Base-by-base conservation (phyloP, 2,329 filamentous ascomycete species). In the Scedosporium boydii region DNA sequence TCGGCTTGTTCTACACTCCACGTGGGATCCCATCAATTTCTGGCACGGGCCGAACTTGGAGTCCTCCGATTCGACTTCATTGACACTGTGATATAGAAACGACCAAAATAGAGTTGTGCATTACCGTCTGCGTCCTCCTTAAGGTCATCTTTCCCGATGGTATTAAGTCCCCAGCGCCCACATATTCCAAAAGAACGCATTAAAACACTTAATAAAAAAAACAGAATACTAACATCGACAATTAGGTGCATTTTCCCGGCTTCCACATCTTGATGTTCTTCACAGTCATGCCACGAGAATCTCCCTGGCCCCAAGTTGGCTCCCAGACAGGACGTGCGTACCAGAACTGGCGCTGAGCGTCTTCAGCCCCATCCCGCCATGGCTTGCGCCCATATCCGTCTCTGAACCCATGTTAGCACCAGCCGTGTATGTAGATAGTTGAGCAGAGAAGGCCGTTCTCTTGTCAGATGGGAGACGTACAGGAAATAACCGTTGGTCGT, bases 401-500 rank as follows among this genome's bases (percentile, higher is more conserved):
- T 60, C 73, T 76, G 61, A 53, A 26, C 23, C 58, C 18, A 41
- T 7, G 44, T 48, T 48, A 23, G 44, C n/a, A 3, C 21, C 3
- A 7, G 16, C 16, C 21, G n/a, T 21, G 21, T 23, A 46, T 18
- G 21, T 23, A 23, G 44, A n/a, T 48, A 5, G 6, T 48, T 48
- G 44, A n/a, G 21, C 9, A 21, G 44, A 21, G 16, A 12, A 38
- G 34, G 10, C 9, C 10, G 44, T 12, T 23, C 18, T 48, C 10
- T 48, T 18, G 16, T 7, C 3, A 12, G 44, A 21, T 18, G 44
- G 4, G 10, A 48, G 27, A 69, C 73, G 66, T 68, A 76, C 71
- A 69, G 67, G 70, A 95, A 96, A 89, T 90, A 95, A 42, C 90
- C 90, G 67, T 92, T 93, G 26, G 87, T 91, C 58, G 86, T 85